Evolutionary conservation across 202 grass and related monocot genomes (phyloP), one percentile per base, ranked within the genome.

Genomic region (Schoenoplectus triqueter): DNA sequence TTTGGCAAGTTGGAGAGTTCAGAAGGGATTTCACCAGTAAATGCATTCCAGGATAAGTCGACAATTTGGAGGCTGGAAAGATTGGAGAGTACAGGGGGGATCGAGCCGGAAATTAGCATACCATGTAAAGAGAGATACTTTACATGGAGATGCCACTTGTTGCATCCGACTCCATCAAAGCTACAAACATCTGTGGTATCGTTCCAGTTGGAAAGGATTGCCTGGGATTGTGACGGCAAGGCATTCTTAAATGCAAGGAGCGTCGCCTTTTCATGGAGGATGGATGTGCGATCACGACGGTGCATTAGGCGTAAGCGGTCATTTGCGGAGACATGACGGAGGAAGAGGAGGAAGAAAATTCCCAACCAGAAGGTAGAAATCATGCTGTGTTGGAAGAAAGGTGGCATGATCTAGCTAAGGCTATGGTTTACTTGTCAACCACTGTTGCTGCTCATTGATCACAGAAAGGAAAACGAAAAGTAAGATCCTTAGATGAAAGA

Each of bases 201-300:
- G 14, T 95, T 93, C 95, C 95, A 98, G 87, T 93, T 84, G 19
- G 63, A 31, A 66, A 98, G 83, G 0, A 67, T 61, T 7, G 59
- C 47, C 19, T 84, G 75, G 6, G 86, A 39, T 13, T 81, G 83
- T 73, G 57, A 13, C 9, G 39, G 82, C 57, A 95, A 49, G 8
- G 44, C 62, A 57, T 42, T 82, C 80, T 92, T 98, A 77, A 98
- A 89, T 18, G 85, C 71, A 41, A 98, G 82, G 5, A 98, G 92
- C 0, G 85, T 78, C 11, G 84, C 83, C 59, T 85, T 98, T 70
- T 95, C 92, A 42, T 46, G 84, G 14, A 82, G 49, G 13, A 91
- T 85, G 2, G 7, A 65, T 10, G n/a, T 69, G n/a, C n/a, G 88
- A 57, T 45, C 82, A 7, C n/a, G 69, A 17, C 0, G 22, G 44